Percentiles rank a stretch among this genome's conserved stretches.
phyloP scores from a whole-genome alignment of 768 basidiomycete genomes.

The Inosperma sp. region DNA sequence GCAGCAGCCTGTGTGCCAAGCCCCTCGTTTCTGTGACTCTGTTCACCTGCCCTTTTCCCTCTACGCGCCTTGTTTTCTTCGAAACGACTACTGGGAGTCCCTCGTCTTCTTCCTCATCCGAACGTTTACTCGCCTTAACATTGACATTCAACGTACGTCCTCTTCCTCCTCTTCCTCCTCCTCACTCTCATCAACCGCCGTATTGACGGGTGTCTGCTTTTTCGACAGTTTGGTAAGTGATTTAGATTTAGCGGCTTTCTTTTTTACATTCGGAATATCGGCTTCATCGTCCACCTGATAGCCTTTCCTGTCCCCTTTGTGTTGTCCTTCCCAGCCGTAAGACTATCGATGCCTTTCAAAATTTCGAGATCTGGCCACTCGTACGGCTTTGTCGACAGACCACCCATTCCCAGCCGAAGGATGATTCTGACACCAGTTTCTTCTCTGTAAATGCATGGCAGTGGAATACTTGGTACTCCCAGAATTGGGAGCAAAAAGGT shows the following conservation, averaged over 20 bases:
- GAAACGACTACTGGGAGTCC: constrained; percentile 5
- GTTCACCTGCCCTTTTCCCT: constrained; percentile 7
- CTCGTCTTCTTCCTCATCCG: constrained; percentile 4
- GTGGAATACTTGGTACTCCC: constrained; percentile 49
- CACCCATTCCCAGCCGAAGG: constrained; percentile 52
- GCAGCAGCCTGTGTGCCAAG: neutral
- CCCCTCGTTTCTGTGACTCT: neutral
- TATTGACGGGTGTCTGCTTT: too few relatives aligned
- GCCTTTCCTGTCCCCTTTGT: constrained; percentile 22
- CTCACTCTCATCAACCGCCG: too few relatives aligned
- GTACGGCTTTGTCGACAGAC: constrained; percentile 51
- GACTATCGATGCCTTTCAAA: constrained; percentile 25
- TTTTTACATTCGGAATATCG: constrained; percentile 10
- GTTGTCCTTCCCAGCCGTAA: constrained; percentile 21
- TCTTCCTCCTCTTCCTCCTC: neutral
- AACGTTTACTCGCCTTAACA: constrained; percentile 8
- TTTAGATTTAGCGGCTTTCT: constrained; percentile 11
- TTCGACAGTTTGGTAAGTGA: neutral
- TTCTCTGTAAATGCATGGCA: constrained; percentile 54
- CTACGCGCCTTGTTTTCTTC: constrained; percentile 9
- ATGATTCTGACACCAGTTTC: constrained; percentile 60
- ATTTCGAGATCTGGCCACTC: constrained; percentile 71
- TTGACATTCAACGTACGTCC: constrained; percentile 12
- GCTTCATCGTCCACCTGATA: constrained; percentile 12
- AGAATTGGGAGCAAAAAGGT: constrained; percentile 63